Percentiles rank a stretch among this genome's conserved stretches.
These are phyloP conservation scores for Boletellus deceptivus DNA, from an alignment of 1,284 basidiomycete species.

Conservation along the genomic window DNA sequence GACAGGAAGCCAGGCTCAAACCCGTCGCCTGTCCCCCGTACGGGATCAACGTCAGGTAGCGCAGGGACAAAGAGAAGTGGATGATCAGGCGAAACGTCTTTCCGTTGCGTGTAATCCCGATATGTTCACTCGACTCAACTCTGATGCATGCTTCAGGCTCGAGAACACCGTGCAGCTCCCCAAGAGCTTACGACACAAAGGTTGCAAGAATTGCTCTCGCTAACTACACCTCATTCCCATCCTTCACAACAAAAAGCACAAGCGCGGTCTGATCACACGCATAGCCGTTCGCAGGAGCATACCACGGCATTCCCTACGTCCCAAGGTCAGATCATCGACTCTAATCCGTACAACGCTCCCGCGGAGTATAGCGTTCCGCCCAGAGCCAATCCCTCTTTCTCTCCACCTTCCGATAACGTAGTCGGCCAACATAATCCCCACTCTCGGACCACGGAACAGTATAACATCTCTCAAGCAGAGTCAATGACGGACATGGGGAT, in stretches of 20 bases:
- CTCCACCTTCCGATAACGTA: slow-evolving; percentile 5
- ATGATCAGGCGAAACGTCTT: slow-evolving; percentile 7
- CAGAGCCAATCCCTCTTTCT: background rate
- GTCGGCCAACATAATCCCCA: slow-evolving; percentile 6
- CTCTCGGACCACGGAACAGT: slow-evolving; percentile 5
- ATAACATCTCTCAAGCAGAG: slow-evolving; percentile 1
- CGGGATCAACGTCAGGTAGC: slow-evolving; percentile 1
- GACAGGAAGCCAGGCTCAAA: background rate
- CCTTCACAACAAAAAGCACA: background rate
- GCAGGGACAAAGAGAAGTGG: slow-evolving; percentile 2
- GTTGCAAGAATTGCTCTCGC: slow-evolving; percentile 27
- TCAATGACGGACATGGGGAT: slow-evolving; percentile 14
- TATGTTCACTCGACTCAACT: too few species aligned
- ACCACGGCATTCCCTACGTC: background rate
- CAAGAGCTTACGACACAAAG: slow-evolving; percentile 21
- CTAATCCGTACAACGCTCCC: background rate
- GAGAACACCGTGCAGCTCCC: background rate
- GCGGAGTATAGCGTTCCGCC: slow-evolving; percentile 4
- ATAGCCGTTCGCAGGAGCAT: slow-evolving; percentile 6
- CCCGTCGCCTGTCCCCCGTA: background rate
- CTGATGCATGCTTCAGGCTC: background rate
- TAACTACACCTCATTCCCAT: slow-evolving; percentile 6
- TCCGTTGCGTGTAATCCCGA: background rate
- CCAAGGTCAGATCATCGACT: background rate
- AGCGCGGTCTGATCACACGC: background rate